Evolutionary conservation across 805 yeast genomes (phyloP).

Genomic region (Komagataella ulmi): DNA sequence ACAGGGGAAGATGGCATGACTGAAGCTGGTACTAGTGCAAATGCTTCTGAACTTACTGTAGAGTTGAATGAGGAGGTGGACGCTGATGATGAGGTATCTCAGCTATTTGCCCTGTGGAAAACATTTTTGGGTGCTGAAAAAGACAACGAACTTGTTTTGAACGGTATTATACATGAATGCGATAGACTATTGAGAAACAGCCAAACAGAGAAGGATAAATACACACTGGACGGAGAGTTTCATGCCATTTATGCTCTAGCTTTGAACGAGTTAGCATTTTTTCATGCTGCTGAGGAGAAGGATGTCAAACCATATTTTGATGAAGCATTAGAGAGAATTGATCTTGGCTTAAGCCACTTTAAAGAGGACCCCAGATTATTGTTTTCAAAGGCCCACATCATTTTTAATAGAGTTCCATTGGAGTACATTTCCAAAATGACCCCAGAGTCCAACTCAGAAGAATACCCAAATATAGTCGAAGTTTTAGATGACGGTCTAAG

Average conservation of each 20-base stretch:
- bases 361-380: slow-evolving; percentile 32
- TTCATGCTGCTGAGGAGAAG: slow-evolving; percentile 21
- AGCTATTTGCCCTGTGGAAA: slow-evolving; percentile 59
- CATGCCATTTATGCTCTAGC: slow-evolving; percentile 68
- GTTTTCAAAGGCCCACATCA: slow-evolving; percentile 41
- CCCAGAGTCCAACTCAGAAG: slow-evolving; percentile 20
- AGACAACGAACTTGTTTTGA: slow-evolving; percentile 51
- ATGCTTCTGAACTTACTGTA: slow-evolving; percentile 31
- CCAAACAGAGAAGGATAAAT: slow-evolving; percentile 9
- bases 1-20: slow-evolving; percentile 8
- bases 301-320: slow-evolving; percentile 43
- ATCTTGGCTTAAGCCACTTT: slow-evolving; percentile 37
- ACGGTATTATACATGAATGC: slow-evolving; percentile 89
- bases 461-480: slow-evolving; percentile 21
- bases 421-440: slow-evolving; percentile 40
- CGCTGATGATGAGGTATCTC: slow-evolving; percentile 69
- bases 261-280: slow-evolving; percentile 47
- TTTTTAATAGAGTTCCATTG: slow-evolving; percentile 45
- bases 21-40: slow-evolving; percentile 3
- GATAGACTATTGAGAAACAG: slow-evolving; percentile 55
- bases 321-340: slow-evolving; percentile 61
- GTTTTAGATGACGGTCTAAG: slow-evolving; percentile 32
- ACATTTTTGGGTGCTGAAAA: slow-evolving; percentile 43
- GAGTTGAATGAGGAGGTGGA: slow-evolving; percentile 60
- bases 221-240: slow-evolving; percentile 34